A percentile compares a stretch with the other conserved stretches of the same genome.
phyloP scores from a whole-genome alignment of 345 rosid genomes.

The Eucalyptus sideroxylon region DNA sequence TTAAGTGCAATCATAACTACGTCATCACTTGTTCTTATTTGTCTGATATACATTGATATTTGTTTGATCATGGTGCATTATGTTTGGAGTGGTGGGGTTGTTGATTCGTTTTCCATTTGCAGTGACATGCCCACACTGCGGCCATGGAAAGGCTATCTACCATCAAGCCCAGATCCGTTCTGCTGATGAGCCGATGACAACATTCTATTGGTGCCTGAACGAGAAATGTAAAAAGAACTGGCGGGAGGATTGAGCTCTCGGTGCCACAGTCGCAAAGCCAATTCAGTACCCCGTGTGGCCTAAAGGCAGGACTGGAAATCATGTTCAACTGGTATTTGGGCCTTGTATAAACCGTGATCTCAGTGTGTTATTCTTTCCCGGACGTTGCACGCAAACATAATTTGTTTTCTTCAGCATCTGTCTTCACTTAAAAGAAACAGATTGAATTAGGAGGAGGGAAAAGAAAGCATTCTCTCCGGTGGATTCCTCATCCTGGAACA shows the following conservation, averaged over 20 bases:
- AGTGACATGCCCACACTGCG: constrained; percentile 52
- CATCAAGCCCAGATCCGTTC: constrained; percentile 50
- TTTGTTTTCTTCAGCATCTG: not conserved
- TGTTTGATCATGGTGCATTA: not conserved
- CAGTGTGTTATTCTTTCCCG: not conserved
- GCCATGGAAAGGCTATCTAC: constrained; percentile 36
- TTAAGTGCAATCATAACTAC: not conserved
- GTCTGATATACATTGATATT: not conserved
- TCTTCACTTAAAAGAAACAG: not conserved
- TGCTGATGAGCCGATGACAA: constrained; percentile 59
- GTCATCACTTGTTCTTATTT: not conserved
- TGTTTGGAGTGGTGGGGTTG: not conserved
- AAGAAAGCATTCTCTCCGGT: not conserved
- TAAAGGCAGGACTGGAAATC: not conserved
- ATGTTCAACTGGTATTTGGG: not conserved
- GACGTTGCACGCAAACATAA: not conserved
- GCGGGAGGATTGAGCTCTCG: constrained; percentile 17
- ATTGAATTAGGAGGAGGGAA: not conserved
- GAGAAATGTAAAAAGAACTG: constrained; percentile 31
- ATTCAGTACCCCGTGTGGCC: not conserved
- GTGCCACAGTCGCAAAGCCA: not conserved
- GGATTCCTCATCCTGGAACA: not conserved
- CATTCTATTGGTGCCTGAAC: constrained; percentile 50
- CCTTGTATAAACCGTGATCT: not conserved
- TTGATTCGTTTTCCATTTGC: not conserved